phyloP scores from a whole-genome alignment of 2,329 filamentous ascomycete species.

The Xylariaceae sp. region DNA sequence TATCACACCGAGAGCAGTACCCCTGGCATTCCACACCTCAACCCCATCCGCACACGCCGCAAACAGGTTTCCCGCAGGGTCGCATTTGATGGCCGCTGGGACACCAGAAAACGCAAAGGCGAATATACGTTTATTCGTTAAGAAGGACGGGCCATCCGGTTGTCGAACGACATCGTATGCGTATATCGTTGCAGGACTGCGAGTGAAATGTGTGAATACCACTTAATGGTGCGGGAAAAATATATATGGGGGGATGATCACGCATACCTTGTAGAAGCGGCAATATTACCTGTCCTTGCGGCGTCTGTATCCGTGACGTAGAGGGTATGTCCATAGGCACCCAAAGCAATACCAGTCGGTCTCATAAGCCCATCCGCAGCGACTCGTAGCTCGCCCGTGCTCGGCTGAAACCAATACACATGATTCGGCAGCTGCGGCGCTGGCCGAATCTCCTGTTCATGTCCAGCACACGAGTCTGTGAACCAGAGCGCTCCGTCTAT shows the following conservation, averaged over 20 bases:
- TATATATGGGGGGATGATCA: neutral
- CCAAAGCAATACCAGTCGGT: conserved; percentile 40
- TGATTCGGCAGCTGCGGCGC: conserved; percentile 42
- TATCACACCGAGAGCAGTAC: conserved; percentile 40
- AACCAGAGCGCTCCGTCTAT: conserved; percentile 44
- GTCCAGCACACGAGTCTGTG: conserved; percentile 42
- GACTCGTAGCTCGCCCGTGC: conserved; percentile 39
- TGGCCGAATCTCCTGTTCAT: conserved; percentile 41
- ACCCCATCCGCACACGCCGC: conserved; percentile 44
- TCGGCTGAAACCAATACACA: conserved; percentile 43
- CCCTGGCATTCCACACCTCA: conserved; percentile 44
- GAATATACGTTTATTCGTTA: conserved; percentile 48
- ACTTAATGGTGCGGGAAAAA: neutral
- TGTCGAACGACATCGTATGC: conserved; percentile 42
- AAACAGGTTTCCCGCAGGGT: conserved; percentile 42
- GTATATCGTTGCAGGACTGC: conserved; percentile 38
- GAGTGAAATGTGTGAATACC: neutral
- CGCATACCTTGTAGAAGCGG: conserved; percentile 29
- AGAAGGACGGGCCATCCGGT: conserved; percentile 34
- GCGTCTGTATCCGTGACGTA: conserved; percentile 41
- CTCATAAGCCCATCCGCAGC: conserved; percentile 43
- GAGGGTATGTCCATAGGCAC: conserved; percentile 34
- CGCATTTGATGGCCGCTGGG: conserved; percentile 40
- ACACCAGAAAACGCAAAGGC: conserved; percentile 43
- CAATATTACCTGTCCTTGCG: conserved; percentile 27